These are phyloP conservation scores for Irpex sp. DNA, from an alignment of 1,284 basidiomycete genomes.

Conservation along the genomic window DNA sequence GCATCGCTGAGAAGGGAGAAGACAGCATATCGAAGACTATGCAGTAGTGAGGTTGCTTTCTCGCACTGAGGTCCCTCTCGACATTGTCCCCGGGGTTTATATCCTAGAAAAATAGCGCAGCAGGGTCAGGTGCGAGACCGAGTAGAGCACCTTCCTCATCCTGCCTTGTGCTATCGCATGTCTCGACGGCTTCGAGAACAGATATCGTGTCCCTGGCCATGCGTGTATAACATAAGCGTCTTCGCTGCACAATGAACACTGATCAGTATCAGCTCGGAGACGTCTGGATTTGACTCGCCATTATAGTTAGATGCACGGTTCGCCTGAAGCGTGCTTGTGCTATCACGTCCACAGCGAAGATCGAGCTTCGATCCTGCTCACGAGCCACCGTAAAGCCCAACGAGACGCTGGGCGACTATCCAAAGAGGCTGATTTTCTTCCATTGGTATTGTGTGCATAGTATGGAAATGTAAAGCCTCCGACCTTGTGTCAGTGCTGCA, in stretches of 20 bases:
- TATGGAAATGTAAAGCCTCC: not conserved
- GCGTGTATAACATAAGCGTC: not conserved
- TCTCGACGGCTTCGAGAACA: not conserved
- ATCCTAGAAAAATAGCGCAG: not conserved
- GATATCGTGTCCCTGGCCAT: not conserved
- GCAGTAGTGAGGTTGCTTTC: not conserved
- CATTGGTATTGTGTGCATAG: not conserved
- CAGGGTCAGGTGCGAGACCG: not conserved
- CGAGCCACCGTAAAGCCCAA: not conserved
- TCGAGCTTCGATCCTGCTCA: not conserved
- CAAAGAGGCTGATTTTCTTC: not conserved
- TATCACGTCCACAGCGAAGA: not conserved
- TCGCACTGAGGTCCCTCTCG: not conserved
- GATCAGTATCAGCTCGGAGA: not conserved
- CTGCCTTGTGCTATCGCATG: not conserved
- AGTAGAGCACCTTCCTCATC: not conserved
- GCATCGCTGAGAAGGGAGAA: constrained; percentile 1
- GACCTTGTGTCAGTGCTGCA: not conserved
- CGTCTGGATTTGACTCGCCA: not conserved
- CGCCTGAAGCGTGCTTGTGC: not conserved
- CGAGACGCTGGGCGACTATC: not conserved
- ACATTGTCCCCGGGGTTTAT: not conserved
- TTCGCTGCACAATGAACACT: not conserved
- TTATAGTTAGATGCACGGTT: not conserved
- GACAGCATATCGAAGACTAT: constrained; percentile 1